These are phyloP conservation scores for Sugiyamaella xylanicola DNA, from an alignment of 1,139 yeast species.

Conservation along the genomic window DNA sequence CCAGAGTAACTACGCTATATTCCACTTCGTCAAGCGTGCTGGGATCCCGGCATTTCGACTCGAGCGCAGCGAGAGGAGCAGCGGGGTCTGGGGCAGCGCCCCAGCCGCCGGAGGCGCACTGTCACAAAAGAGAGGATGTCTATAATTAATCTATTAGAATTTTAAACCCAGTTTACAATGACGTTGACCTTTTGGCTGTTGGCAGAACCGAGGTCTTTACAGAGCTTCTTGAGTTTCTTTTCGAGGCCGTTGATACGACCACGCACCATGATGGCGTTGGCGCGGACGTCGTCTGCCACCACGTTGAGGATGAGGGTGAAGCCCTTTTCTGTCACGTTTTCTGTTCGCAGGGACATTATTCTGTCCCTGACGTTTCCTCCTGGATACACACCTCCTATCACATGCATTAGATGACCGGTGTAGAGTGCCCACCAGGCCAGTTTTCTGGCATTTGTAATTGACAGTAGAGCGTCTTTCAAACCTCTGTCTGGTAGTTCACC, in stretches of 20 bases:
- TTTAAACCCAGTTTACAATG: slow-evolving; percentile 31
- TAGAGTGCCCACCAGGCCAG: slow-evolving; percentile 65
- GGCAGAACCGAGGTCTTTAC: slow-evolving; percentile 35
- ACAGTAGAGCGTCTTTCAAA: slow-evolving; percentile 48
- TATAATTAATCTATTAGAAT: background rate
- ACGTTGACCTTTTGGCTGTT: slow-evolving; percentile 32
- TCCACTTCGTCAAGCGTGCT: no score
- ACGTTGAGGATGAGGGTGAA: slow-evolving; percentile 35
- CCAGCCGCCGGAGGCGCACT: background rate
- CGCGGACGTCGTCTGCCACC: slow-evolving; percentile 31
- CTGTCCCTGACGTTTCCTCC: slow-evolving; percentile 69
- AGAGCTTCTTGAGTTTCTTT: slow-evolving; percentile 36
- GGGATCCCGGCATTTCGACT: background rate
- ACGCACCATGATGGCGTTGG: slow-evolving; percentile 37
- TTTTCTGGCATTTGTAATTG: slow-evolving; percentile 36
- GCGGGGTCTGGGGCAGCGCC: slow-evolving; percentile 2
- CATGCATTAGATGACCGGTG: slow-evolving; percentile 68
- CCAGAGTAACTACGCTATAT: no score
- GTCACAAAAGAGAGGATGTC: background rate
- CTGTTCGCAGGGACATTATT: slow-evolving; percentile 40
- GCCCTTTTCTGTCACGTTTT: slow-evolving; percentile 28
- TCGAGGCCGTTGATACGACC: slow-evolving; percentile 37
- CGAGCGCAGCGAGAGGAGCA: slow-evolving; percentile 8
- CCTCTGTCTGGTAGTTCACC: slow-evolving; percentile 59
- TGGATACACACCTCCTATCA: slow-evolving; percentile 72